phyloP scores from a whole-genome alignment of 106 monocot species.

The Hemerocallis citrina region DNA sequence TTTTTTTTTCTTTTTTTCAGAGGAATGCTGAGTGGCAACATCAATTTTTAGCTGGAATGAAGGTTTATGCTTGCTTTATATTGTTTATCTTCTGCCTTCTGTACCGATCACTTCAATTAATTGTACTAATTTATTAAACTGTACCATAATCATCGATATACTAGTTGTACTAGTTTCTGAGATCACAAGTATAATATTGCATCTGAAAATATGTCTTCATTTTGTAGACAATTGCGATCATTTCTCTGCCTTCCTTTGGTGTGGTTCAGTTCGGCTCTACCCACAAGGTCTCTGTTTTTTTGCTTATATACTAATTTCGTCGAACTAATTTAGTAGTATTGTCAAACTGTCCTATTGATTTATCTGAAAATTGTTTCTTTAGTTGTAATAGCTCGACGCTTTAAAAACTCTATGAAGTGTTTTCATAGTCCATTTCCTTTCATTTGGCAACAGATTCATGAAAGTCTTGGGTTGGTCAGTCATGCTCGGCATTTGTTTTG shows the following conservation, averaged over 20 bases:
- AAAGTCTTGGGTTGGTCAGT: conserved; percentile 44
- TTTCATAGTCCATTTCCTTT: too few relatives aligned
- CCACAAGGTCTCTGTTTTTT: conserved; percentile 9
- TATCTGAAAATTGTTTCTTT: too few relatives aligned
- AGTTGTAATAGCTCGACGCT: too few relatives aligned
- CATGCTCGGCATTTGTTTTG: conserved; percentile 30
- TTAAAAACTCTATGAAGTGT: too few relatives aligned
- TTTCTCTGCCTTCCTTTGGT: conserved; percentile 15
- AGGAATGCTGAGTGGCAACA: conserved; percentile 5
- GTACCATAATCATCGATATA: background rate
- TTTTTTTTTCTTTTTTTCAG: conserved; percentile 19
- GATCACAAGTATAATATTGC: background rate
- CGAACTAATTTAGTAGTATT: too few relatives aligned
- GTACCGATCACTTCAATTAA: background rate
- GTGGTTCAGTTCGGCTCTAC: conserved; percentile 20
- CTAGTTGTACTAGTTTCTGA: background rate
- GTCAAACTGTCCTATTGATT: too few relatives aligned
- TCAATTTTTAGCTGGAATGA: conserved; percentile 23
- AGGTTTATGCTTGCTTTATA: conserved; percentile 20
- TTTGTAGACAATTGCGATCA: conserved; percentile 18
- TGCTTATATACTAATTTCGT: too few relatives aligned
- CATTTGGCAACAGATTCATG: conserved; percentile 56
- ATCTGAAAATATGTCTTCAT: background rate
- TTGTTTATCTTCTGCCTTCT: too few relatives aligned
- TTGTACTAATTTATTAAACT: background rate